phyloP scores from a whole-genome alignment of 2,329 filamentous ascomycete genomes.

The Fusarium euwallaceae region DNA sequence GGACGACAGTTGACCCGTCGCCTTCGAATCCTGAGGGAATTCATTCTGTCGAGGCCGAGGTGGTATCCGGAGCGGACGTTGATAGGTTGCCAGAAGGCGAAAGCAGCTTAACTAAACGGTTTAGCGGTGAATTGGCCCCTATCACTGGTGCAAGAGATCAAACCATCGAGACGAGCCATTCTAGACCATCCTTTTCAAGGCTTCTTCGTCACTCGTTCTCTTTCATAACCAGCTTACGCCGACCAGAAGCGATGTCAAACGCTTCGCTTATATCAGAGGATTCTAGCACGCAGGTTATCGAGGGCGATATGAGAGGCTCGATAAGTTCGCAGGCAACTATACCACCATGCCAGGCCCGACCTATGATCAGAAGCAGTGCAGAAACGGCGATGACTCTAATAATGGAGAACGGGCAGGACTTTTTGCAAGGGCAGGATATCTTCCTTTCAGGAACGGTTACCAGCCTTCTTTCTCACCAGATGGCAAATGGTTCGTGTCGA shows the following conservation, averaged over 20 bases:
- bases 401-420: accelerated
- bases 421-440: neutral
- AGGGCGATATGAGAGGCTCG: neutral
- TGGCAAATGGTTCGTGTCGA: neutral
- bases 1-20: neutral
- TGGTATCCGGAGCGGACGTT: neutral
- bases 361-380: neutral
- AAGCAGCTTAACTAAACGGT: neutral
- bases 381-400: neutral
- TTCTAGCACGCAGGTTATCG: neutral
- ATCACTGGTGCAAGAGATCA: neutral
- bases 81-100: neutral
- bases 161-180: neutral
- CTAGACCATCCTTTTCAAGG: neutral
- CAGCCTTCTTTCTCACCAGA: neutral
- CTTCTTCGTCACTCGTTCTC: neutral
- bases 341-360: neutral
- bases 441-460: neutral
- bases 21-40: neutral
- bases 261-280: neutral
- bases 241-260: neutral
- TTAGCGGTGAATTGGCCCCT: neutral
- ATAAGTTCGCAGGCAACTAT: neutral
- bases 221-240: neutral
- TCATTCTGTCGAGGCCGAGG: neutral